These are phyloP conservation scores for Rubroboletus pulcherrimus DNA, from an alignment of 768 basidiomycete genomes.

Conservation along the genomic window DNA sequence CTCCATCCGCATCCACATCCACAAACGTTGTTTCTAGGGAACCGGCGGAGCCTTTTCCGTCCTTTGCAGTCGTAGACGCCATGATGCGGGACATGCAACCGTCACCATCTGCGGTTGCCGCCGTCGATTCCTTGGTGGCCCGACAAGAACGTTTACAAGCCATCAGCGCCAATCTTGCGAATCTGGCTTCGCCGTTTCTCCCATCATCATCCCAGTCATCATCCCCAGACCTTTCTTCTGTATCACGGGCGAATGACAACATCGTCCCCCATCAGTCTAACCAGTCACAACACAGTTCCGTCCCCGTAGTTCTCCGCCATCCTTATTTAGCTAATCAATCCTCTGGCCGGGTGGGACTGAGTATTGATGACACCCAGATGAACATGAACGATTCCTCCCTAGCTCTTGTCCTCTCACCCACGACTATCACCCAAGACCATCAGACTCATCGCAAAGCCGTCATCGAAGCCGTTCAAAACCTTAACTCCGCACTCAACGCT, in stretches of 20 bases:
- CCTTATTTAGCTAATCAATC: conserved; percentile 10
- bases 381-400: background rate
- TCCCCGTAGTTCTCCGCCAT: conserved; percentile 1
- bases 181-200: conserved; percentile 4
- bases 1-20: background rate
- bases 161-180: conserved; percentile 11
- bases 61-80: background rate
- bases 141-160: conserved; percentile 15
- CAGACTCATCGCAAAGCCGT: conserved; percentile 9
- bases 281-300: background rate
- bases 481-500: conserved; percentile 4
- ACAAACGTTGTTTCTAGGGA: background rate
- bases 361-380: background rate
- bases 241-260: background rate
- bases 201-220: conserved; percentile 7
- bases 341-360: background rate
- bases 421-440: conserved; percentile 7
- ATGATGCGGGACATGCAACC: background rate
- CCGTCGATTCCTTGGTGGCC: conserved; percentile 5
- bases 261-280: background rate
- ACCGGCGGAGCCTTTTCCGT: background rate
- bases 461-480: conserved; percentile 10
- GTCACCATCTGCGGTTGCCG: background rate
- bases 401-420: background rate
- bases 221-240: background rate